Evolutionary conservation across 345 rosid genomes (phyloP), one percentile per base, ranked within the genome.

Genomic region (Eucalyptus regnans): DNA sequence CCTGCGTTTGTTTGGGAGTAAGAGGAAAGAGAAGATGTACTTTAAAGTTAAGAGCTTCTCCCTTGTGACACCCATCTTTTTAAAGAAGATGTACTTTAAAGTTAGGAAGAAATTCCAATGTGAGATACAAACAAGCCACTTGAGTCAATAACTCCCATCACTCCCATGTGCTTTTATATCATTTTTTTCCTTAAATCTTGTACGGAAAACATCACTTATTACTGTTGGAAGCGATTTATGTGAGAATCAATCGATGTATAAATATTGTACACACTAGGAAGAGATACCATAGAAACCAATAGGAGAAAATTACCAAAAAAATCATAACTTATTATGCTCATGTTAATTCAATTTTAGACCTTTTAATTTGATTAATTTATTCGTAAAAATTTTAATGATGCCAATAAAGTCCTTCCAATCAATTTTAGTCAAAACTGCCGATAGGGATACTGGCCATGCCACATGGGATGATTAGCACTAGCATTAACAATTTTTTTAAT

Each of bases 371-470:
- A 52, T 52, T 52, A 1, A 52, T 52, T 52, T 52, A 52, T 52
- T 52, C 2, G 0, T 52, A 20, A 52, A 52, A 52, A 5, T 52
- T 52, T 52, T 4, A 1, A 52, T 20, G 1, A 52, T 20, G 1
- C 2, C 0, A 20, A 52, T 52, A 20, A 20, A 52, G 10, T 52
- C 58, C 0, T 52, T 52, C 25, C 10, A 52, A 52, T 0, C 29
- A 56, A 56, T 56, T 56, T 56, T 23, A 56, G 62, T 56, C 29
- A 56, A 9, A 23, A 56, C 1, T 22, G 0, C 3, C 12, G 0
- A 56, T 52, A 52, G 23, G 5, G 23, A 52, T 52, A 52, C 3
- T 52, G 58, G 25, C 25, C 25, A 52, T 52, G 9, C 58, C 58
- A 52, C 2, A 2, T 52, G 58, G 10, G 58, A 52, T 52, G 1